phyloP scores from a whole-genome alignment of 768 basidiomycete genomes.

The Rhizopogon vesiculosus region DNA sequence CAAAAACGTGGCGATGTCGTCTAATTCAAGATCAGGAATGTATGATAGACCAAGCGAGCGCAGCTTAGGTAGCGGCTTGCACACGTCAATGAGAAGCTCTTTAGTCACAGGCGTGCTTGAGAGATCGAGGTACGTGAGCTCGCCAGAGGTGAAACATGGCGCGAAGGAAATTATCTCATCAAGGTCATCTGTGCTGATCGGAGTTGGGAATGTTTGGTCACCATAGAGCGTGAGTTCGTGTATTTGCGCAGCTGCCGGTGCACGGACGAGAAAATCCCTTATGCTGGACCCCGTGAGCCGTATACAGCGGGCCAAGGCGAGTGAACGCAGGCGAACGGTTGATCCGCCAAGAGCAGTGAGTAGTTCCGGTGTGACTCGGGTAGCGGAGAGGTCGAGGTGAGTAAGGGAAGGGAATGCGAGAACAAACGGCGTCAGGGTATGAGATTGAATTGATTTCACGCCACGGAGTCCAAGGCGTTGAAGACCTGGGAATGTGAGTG shows the following conservation, averaged over 20 bases:
- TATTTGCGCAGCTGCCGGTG: slow-evolving; percentile 57
- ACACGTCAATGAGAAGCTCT: slow-evolving; percentile 42
- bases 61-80: slow-evolving; percentile 64
- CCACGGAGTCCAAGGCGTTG: slow-evolving; percentile 79
- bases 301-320: slow-evolving; percentile 84
- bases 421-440: slow-evolving; percentile 67
- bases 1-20: slow-evolving; percentile 65
- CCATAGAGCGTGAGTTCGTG: slow-evolving; percentile 86
- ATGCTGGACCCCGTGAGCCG: slow-evolving; percentile 79
- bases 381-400: slow-evolving; percentile 88
- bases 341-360: slow-evolving; percentile 63
- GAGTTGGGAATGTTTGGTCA: slow-evolving; percentile 76
- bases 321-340: slow-evolving; percentile 66
- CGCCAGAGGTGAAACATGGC: slow-evolving; percentile 73
- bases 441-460: slow-evolving; percentile 70
- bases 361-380: slow-evolving; percentile 74
- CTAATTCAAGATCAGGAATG: slow-evolving; percentile 67
- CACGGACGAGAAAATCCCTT: slow-evolving; percentile 63
- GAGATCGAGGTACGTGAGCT: slow-evolving; percentile 84
- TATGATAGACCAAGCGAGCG: slow-evolving; percentile 89
- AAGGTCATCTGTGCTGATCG: slow-evolving; percentile 65
- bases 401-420: slow-evolving; percentile 82
- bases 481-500: slow-evolving; percentile 62
- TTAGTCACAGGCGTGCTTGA: slow-evolving; percentile 75
- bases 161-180: slow-evolving; percentile 61